phyloP scores from a whole-genome alignment of 2,329 filamentous ascomycete genomes.

The Fusarium sp. region DNA sequence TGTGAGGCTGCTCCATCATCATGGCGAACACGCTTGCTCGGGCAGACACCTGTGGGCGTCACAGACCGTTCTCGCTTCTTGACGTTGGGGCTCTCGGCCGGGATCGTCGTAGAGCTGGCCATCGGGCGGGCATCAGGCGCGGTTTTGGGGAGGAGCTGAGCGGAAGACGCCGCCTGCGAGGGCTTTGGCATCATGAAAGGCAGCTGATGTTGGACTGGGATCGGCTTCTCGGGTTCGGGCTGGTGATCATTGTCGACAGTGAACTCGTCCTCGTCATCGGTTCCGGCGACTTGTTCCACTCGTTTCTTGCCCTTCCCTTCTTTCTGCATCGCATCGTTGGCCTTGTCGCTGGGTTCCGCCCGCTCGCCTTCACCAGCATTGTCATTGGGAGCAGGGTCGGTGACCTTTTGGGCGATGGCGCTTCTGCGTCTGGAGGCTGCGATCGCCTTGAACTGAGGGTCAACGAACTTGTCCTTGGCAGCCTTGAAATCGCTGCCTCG shows the following conservation, averaged over 20 bases:
- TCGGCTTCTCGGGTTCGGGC: not conserved
- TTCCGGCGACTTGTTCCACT: not conserved
- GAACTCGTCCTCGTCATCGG: not conserved
- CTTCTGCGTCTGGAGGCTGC: not conserved
- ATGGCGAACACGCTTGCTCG: slow-evolving; percentile 1
- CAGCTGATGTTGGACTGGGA: not conserved
- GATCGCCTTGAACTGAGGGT: not conserved
- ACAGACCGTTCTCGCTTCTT: slow-evolving; percentile 5
- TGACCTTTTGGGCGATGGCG: not conserved
- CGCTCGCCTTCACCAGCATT: not conserved
- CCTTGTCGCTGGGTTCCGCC: not conserved
- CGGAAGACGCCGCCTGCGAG: not conserved
- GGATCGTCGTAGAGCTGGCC: not conserved
- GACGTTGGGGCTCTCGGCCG: not conserved
- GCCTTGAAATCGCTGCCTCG: not conserved
- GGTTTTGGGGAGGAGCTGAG: not conserved
- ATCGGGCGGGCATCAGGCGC: not conserved
- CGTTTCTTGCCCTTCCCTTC: not conserved
- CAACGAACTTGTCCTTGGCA: not conserved
- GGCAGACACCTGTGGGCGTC: not conserved
- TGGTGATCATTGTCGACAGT: not conserved
- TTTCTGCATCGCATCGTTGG: not conserved
- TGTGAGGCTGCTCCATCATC: not conserved
- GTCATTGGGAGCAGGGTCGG: not conserved
- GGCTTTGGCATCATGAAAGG: not conserved